Evolutionary conservation across 257 asterid genomes (phyloP), one percentile per base, ranked within the genome.

Genomic region (Przewalskia tangutica): DNA sequence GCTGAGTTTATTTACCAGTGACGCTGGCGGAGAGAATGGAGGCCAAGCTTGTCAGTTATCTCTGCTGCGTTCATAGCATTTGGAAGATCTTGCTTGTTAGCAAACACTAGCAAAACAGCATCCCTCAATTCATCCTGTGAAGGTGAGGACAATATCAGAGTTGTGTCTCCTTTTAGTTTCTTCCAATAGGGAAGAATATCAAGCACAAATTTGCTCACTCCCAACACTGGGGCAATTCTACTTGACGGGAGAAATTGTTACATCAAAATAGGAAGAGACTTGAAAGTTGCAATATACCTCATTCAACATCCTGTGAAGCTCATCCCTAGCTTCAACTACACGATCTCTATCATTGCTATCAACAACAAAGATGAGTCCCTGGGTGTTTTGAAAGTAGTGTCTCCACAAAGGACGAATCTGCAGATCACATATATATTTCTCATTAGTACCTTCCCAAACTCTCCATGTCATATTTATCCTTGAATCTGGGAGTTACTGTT

Each of bases 11-110:
- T 27, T 3, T 75, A 75, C 80, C 80, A 75, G 80, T 75, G 80
- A 44, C 80, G 55, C 58, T 75, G 80, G 62, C 80, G 80, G 80
- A 75, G 80, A 75, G 80, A 75, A 4, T 75, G 80, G 59, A 75
- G 80, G 18, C 80, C 80, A 48, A 75, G 80, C 80, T 50, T 75
- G 79, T 71, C 79, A 38, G 79, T 60, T 60, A 60, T 60, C 36
- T 60, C 66, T 60, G 66, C 66, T 60, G 70, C 71, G 8, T 64
- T 64, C 71, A 64, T 64, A 6, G 71, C 46, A 32, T 64, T 64
- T 64, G 71, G 71, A 64, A 64, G 71, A 64, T 76, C 38, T 76
- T 38, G 80, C 62, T 38, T 76, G 55, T 76, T 76, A 27, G 80
- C 80, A 76, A 76, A 76, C 10, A 76, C 80, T 23, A 76, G 62